Conservation (phyloP, 2,329 filamentous ascomycete genomes). For the Botrytis fragariae region DNA sequence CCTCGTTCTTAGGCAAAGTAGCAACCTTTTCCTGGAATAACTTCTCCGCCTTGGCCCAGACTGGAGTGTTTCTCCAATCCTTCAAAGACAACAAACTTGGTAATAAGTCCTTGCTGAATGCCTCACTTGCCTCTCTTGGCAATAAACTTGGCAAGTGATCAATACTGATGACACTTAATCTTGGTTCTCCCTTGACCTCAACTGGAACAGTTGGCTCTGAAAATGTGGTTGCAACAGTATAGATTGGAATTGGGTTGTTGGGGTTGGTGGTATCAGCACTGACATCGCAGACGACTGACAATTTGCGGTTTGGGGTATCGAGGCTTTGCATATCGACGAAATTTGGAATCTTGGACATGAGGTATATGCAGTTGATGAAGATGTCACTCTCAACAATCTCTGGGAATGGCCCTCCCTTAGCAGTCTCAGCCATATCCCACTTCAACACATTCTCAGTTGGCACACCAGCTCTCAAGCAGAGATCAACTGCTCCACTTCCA, state of each 20-base stretch:
- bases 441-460: slow-evolving; percentile 63
- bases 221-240: slow-evolving; percentile 82
- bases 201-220: slow-evolving; percentile 81
- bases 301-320: slow-evolving; percentile 63
- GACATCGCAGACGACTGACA: slow-evolving; percentile 80
- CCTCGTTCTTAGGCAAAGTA: slow-evolving; percentile 52
- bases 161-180: slow-evolving; percentile 79
- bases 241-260: slow-evolving; percentile 70
- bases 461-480: slow-evolving; percentile 72
- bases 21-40: slow-evolving; percentile 80
- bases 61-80: slow-evolving; percentile 66
- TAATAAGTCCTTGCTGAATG: slow-evolving; percentile 75
- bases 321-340: slow-evolving; percentile 75
- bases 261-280: slow-evolving; percentile 72
- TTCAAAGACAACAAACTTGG: slow-evolving; percentile 76
- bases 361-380: slow-evolving; percentile 89
- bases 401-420: slow-evolving; percentile 65
- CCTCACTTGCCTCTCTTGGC: slow-evolving; percentile 82
- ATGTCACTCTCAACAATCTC: slow-evolving; percentile 75
- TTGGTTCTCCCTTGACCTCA: slow-evolving; percentile 52
- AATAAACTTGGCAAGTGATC: slow-evolving; percentile 82
- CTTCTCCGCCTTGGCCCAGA: slow-evolving; percentile 85
- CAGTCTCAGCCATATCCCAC: slow-evolving; percentile 78
- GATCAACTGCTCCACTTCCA: slow-evolving; percentile 78
- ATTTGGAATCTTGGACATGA: slow-evolving; percentile 72